Evolutionary conservation across 2,329 filamentous ascomycete genomes (phyloP).

Genomic region (Trichoderma oligosporum): DNA sequence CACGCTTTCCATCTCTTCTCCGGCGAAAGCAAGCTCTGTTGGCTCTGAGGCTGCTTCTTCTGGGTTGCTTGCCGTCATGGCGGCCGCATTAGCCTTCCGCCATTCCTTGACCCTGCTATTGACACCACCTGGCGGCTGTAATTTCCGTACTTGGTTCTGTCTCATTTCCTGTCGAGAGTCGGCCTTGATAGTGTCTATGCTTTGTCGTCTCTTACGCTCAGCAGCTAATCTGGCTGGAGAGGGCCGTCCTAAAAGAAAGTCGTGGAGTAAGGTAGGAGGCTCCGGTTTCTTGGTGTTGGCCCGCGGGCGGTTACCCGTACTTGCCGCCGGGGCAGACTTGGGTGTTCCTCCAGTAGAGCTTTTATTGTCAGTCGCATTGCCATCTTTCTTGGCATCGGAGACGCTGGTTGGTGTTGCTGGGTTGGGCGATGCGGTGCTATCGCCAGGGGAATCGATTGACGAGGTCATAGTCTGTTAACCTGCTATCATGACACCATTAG

Average conservation of each 20-base stretch:
- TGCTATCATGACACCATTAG: neutral
- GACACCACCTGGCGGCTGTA: slow-evolving; percentile 64
- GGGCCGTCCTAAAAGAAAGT: slow-evolving; percentile 56
- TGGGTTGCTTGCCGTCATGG: slow-evolving; percentile 51
- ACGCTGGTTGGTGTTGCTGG: slow-evolving; percentile 17
- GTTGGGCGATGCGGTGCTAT: slow-evolving; percentile 22
- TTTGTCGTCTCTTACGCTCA: slow-evolving; percentile 51
- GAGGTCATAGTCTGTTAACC: slow-evolving; percentile 25
- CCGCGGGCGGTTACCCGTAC: slow-evolving; percentile 31
- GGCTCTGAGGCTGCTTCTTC: slow-evolving; percentile 54
- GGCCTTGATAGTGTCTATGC: slow-evolving; percentile 56
- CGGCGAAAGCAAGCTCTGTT: slow-evolving; percentile 57
- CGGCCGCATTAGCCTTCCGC: slow-evolving; percentile 73
- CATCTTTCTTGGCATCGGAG: slow-evolving; percentile 3
- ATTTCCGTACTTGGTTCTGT: slow-evolving; percentile 54
- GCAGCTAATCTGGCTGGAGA: slow-evolving; percentile 54
- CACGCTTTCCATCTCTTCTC: slow-evolving; percentile 55
- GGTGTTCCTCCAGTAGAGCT: slow-evolving; percentile 31
- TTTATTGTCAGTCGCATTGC: slow-evolving; percentile 15
- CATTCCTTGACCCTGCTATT: slow-evolving; percentile 76
- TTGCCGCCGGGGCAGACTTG: slow-evolving; percentile 42
- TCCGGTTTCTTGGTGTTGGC: slow-evolving; percentile 38
- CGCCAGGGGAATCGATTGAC: slow-evolving; percentile 21
- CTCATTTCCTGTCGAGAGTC: slow-evolving; percentile 52
- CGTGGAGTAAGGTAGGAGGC: slow-evolving; percentile 47